Evolutionary conservation across 2,329 filamentous ascomycete genomes (phyloP).

Genomic region (Botrytis porri): DNA sequence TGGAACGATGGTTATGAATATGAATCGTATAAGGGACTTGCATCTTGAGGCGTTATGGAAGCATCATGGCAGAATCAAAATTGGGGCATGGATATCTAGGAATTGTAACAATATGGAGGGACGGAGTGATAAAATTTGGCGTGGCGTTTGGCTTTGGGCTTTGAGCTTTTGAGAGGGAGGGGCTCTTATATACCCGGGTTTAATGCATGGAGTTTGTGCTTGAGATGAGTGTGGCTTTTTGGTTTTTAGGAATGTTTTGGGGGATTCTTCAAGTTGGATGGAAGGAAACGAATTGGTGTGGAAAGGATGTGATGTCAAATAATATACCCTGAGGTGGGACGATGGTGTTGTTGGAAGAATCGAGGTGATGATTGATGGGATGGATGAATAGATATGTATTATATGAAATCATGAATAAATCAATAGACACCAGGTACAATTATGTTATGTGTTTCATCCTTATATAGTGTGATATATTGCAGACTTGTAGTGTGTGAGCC

Average conservation of each 20-base stretch:
- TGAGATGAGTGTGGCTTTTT: background rate
- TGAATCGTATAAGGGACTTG: background rate
- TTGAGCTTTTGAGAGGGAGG: background rate
- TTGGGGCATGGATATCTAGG: background rate
- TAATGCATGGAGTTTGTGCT: background rate
- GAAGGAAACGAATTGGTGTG: background rate
- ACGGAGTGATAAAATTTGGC: background rate
- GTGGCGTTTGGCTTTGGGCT: background rate
- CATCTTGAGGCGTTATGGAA: slow-evolving; percentile 4
- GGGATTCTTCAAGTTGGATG: background rate
- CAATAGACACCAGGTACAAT: background rate
- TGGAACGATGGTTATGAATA: background rate
- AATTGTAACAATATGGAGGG: background rate
- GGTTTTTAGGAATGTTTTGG: background rate
- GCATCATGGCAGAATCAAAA: background rate
- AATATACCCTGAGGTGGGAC: background rate
- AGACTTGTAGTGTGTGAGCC: accelerated
- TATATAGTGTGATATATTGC: background rate
- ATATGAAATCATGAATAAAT: background rate
- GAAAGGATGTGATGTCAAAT: background rate
- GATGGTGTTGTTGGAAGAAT: background rate
- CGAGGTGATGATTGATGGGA: background rate
- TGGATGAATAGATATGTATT: background rate
- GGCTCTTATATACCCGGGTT: background rate
- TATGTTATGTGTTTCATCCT: background rate